phyloP scores from a whole-genome alignment of 2,329 filamentous ascomycete genomes.

The Trichoderma endophyticum region DNA sequence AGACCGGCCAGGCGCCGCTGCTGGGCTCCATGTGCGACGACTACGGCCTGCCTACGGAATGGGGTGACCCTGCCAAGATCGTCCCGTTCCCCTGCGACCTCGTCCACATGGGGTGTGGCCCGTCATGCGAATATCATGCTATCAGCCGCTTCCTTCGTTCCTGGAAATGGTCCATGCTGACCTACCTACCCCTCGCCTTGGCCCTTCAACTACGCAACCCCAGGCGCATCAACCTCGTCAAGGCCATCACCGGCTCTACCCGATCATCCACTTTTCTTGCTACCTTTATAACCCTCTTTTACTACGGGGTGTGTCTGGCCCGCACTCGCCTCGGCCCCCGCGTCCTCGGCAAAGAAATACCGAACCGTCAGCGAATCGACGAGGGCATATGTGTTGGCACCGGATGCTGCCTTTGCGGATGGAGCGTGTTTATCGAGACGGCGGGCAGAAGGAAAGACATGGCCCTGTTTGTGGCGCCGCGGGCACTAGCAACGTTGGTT shows the following conservation, averaged over 20 bases:
- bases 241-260: slow-evolving; percentile 57
- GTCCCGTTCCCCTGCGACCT: slow-evolving; percentile 78
- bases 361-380: slow-evolving; percentile 52
- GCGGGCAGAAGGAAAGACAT: slow-evolving; percentile 67
- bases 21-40: slow-evolving; percentile 71
- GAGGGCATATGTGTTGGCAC: slow-evolving; percentile 65
- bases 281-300: slow-evolving; percentile 74
- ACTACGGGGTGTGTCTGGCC: slow-evolving; percentile 78
- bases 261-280: slow-evolving; percentile 76
- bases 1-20: slow-evolving; percentile 66
- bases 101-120: slow-evolving; percentile 75
- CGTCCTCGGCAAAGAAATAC: slow-evolving; percentile 54
- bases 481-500: slow-evolving; percentile 70
- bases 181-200: slow-evolving; percentile 73
- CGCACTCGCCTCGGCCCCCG: slow-evolving; percentile 71
- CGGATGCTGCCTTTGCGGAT: slow-evolving; percentile 74
- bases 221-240: slow-evolving; percentile 44
- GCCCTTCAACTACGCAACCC: slow-evolving; percentile 55
- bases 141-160: slow-evolving; percentile 63
- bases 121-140: slow-evolving; percentile 72
- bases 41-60: slow-evolving; percentile 63
- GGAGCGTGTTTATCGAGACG: slow-evolving; percentile 75
- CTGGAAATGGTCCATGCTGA: slow-evolving; percentile 71
- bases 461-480: slow-evolving; percentile 74
- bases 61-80: slow-evolving; percentile 68